Conservation (phyloP, 1,284 basidiomycete genomes). For the Stygiomarasmius scandens region DNA sequence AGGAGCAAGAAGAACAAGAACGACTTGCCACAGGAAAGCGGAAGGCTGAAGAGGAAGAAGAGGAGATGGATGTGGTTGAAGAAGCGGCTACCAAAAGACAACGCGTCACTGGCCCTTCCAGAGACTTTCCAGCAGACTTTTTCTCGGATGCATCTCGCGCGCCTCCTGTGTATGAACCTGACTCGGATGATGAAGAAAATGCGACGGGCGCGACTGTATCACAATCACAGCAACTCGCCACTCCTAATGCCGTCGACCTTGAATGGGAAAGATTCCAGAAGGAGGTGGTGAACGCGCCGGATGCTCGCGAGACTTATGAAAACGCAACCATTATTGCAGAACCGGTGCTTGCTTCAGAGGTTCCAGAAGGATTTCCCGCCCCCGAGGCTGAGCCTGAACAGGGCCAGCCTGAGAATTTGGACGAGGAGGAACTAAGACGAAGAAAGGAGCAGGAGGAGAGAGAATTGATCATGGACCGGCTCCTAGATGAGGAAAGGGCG, state of each 20-base stretch:
- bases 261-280: slow-evolving; percentile 74
- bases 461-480: slow-evolving; percentile 80
- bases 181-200: slow-evolving; percentile 45
- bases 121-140: slow-evolving; percentile 67
- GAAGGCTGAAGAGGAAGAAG: slow-evolving; percentile 41
- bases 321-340: slow-evolving; percentile 74
- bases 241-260: slow-evolving; percentile 45
- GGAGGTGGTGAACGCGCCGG: slow-evolving; percentile 50
- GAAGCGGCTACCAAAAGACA: slow-evolving; percentile 37
- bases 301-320: slow-evolving; percentile 56
- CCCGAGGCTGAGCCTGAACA: slow-evolving; percentile 21
- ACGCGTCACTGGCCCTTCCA: slow-evolving; percentile 28
- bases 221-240: slow-evolving; percentile 28
- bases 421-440: slow-evolving; percentile 48
- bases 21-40: slow-evolving; percentile 38
- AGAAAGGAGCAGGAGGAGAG: slow-evolving; percentile 69
- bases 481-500: slow-evolving; percentile 77
- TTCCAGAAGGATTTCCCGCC: slow-evolving; percentile 57
- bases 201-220: slow-evolving; percentile 13
- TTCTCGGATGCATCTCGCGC: slow-evolving; percentile 74
- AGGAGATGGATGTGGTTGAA: slow-evolving; percentile 36
- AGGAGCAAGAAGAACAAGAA: slow-evolving; percentile 32
- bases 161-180: slow-evolving; percentile 45
- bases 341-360: slow-evolving; percentile 53
- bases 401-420: slow-evolving; percentile 36